Base-by-base conservation (phyloP, 2,329 filamentous ascomycete species). In the Paradendryphiella salina region DNA sequence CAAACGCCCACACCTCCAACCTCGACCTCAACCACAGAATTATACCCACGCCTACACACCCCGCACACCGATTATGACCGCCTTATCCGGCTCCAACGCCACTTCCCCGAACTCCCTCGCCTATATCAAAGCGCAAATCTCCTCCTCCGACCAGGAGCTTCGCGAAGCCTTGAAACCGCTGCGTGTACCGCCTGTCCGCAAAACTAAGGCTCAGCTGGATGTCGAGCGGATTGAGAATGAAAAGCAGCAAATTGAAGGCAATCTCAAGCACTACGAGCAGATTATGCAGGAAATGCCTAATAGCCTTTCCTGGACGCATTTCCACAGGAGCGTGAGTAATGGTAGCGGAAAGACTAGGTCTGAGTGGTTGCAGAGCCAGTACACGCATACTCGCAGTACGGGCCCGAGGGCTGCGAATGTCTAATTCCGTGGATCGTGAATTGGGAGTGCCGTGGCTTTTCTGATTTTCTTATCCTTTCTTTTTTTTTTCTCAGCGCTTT, bases 61-160 rank as follows among this genome's bases (percentile, higher is more conserved):
- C 0, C 85, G 93, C 14, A 77, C 80, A 11, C 86, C 92, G 0
- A 87, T 97, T 46, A 96, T 97, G 90, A 81, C 88, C 46, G 72
- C 80, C 1, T 79, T 96, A 1, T 78, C 82, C 7, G 59, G 56
- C 40, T 29, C 46, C 11, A 46, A 65, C 32, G 47, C 58, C 36
- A 79, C 80, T 6, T 63, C 46, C 3, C 75, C 18, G 61, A 72
- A 32, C 1, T 76, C 48, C 26, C 65, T 85, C 3, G 75, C 79
- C 7, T 94, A 94, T 67, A 81, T 97, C 42, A 86, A 83, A 63
- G 93, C 94, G 0, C 94, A 99, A 72, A 94, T 96, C 61, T 84
- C 85, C 5, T 82, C 79, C 28, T 80, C 85, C 46, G 89, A 95
- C 34, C 75, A 82, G 21, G 92, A 96, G 67, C 77, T 97, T 1